Conservation (phyloP, 225 moss, liverwort and hornwort species). For the Asterella californica region DNA sequence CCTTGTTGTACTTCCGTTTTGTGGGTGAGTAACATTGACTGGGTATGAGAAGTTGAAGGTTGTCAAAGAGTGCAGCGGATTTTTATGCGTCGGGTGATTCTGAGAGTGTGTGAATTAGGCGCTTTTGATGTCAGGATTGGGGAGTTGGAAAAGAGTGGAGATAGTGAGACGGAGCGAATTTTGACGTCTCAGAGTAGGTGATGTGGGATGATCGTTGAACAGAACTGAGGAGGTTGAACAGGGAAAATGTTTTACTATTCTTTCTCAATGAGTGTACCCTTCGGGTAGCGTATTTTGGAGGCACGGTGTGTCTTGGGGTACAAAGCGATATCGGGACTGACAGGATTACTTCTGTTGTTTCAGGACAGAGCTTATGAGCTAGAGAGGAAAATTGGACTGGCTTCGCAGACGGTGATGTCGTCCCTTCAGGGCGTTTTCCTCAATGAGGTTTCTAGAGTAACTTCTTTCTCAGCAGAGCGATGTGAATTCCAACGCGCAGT, state of each 20-base stretch:
- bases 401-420: slow-evolving; percentile 25
- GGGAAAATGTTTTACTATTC: background rate
- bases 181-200: background rate
- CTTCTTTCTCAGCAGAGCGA: slow-evolving; percentile 2
- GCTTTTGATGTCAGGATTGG: background rate
- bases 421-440: slow-evolving; percentile 13
- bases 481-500: slow-evolving; percentile 3
- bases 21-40: background rate
- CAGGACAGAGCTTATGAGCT: slow-evolving; percentile 23
- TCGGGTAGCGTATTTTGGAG: background rate
- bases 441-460: slow-evolving; percentile 13
- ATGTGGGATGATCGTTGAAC: background rate
- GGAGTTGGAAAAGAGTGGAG: no score
- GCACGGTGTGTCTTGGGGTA: background rate
- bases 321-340: background rate
- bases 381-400: slow-evolving; percentile 16
- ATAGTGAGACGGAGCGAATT: no score
- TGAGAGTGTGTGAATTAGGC: background rate
- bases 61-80: background rate
- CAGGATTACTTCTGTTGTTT: background rate
- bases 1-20: background rate
- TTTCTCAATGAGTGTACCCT: background rate
- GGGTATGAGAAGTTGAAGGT: background rate
- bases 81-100: background rate
- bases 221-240: background rate